Base-by-base conservation (phyloP, 768 basidiomycete genomes). In the Daedaleopsis nitida region DNA sequence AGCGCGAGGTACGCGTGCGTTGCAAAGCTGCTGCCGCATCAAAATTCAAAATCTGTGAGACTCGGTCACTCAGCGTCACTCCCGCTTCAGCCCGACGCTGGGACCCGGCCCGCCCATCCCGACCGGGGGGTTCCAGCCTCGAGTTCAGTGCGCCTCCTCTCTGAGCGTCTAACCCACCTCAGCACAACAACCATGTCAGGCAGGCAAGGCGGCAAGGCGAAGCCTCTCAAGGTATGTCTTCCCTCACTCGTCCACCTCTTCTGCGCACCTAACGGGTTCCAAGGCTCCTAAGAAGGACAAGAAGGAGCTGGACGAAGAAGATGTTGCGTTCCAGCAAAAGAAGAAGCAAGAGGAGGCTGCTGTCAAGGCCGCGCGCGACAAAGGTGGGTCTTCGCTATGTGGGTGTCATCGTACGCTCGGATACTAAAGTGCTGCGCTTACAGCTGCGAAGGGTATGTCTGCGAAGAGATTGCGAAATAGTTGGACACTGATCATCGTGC, bases 271-370 rank as follows among this genome's bases (percentile, higher is more conserved):
- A 23, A 21, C n/a, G 24, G 12, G 7, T 4, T 23, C 5, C 12
- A 64, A 94, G 92, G 86, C 90, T 55, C 81, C 92, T 44, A 94
- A 93, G 86, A 94, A 94, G 73, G 86, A 86, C 0, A 85, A 86
- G 75, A 85, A 82, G 67, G 90, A 87, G 1, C 83, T 85, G 5
- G 83, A 82, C 48, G 88, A 91, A 62, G 89, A 91, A 0, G 87
- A 88, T 39, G 71, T 72, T 66, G 88, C 85, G 54, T 88, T 89
- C 80, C 89, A 92, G 75, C 83, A 86, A 45, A 91, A 80, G 78
- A 80, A 89, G 79, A 92, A 89, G 77, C 82, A 81, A 10, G 92
- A 93, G 14, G 84, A 83, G 49, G 88, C 84, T 13, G 88, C 86
- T 5, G 65, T 89, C 70, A 92, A 93, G 75, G 84, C 81, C 44